A percentile compares a stretch with the other conserved stretches of the same genome.
Evolutionary conservation across 495 filamentous ascomycete genomes (phyloP).

Genomic region (Letharia columbiana): DNA sequence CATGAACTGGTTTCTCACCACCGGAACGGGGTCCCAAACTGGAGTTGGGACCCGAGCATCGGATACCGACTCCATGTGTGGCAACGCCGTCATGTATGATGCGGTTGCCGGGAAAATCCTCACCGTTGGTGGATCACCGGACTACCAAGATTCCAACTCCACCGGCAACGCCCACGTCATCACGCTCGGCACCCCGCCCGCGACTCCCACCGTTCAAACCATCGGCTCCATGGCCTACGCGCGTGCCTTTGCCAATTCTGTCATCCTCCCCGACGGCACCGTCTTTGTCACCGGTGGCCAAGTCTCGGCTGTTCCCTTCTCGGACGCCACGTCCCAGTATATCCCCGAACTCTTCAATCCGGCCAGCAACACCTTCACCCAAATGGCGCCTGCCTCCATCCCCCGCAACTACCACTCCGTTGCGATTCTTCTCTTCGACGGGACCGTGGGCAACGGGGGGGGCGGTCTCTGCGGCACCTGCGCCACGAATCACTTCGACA

Average conservation of each 20-base stretch:
- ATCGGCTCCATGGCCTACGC: conserved; percentile 32
- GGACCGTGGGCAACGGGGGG: conserved; percentile 41
- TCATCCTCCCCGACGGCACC: conserved; percentile 41
- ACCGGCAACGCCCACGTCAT: conserved; percentile 36
- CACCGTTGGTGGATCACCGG: conserved; percentile 37
- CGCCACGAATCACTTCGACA: conserved; percentile 43
- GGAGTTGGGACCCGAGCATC: conserved; percentile 32
- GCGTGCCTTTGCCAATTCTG: conserved; percentile 37
- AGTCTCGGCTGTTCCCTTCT: conserved; percentile 34
- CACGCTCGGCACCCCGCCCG: conserved; percentile 30
- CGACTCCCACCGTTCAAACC: conserved; percentile 25
- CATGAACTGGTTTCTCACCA: conserved; percentile 51
- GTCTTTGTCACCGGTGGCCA: conserved; percentile 43
- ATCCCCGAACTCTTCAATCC: conserved; percentile 40
- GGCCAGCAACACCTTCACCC: conserved; percentile 31
- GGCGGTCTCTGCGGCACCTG: conserved; percentile 45
- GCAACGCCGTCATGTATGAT: conserved; percentile 49
- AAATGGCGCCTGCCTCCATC: conserved; percentile 31
- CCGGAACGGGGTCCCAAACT: conserved; percentile 31
- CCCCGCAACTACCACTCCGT: conserved; percentile 44
- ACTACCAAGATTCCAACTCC: conserved; percentile 32
- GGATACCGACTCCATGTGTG: conserved; percentile 46
- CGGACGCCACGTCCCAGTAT: conserved; percentile 33
- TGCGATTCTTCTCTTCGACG: conserved; percentile 43
- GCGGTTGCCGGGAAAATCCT: conserved; percentile 43